Evolutionary conservation across 306 rosid species (phyloP).

Genomic region (Casuarina equisetifolia): DNA sequence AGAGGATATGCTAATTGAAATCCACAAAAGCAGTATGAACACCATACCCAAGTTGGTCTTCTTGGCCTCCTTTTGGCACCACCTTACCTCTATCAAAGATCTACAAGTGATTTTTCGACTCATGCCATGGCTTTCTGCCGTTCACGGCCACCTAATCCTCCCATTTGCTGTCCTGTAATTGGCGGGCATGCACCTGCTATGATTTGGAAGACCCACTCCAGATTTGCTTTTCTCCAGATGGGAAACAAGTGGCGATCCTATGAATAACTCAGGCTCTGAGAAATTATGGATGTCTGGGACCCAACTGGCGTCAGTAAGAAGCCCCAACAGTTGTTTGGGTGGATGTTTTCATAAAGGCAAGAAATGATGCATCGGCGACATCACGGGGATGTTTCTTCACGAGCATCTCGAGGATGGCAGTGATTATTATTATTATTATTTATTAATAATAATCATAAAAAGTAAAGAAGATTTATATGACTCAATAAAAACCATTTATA

Average conservation of each 20-base stretch:
- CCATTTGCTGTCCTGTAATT: not conserved
- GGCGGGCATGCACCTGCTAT: not conserved
- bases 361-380: not conserved
- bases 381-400: too few relatives aligned
- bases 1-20: not conserved
- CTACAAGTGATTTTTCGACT: not conserved
- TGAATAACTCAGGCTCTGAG: not conserved
- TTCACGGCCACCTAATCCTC: not conserved
- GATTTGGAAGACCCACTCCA: not conserved
- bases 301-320: not conserved
- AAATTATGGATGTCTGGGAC: not conserved
- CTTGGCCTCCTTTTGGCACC: not conserved
- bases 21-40: too few relatives aligned
- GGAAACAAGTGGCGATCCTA: not conserved
- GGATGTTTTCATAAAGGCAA: not conserved
- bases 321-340: too few relatives aligned
- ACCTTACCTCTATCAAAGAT: not conserved
- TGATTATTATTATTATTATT: too few relatives aligned
- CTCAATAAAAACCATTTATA: too few relatives aligned
- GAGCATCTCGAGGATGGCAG: too few relatives aligned
- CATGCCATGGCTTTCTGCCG: not conserved
- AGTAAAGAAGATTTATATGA: too few relatives aligned
- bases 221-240: not conserved
- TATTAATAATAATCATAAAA: too few relatives aligned
- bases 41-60: not conserved